A percentile compares a stretch with the other conserved stretches of the same genome.
Conservation (phyloP, 78 protist genomes). For the Dictyostelium purpureum region DNA sequence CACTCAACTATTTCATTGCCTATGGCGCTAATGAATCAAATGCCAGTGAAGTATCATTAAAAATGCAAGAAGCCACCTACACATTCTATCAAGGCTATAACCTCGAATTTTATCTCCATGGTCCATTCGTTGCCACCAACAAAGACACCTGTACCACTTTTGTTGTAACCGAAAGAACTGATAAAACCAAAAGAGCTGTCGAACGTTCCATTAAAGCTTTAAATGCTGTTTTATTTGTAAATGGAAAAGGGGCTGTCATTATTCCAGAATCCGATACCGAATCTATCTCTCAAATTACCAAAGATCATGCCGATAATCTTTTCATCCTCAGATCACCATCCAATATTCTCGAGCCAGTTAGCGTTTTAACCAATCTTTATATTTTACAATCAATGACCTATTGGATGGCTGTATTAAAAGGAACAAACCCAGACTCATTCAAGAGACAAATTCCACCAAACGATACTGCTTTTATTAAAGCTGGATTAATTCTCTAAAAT, state of each 20-base stretch:
- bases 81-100: neutral
- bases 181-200: neutral
- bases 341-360: conserved; percentile 27
- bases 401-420: neutral
- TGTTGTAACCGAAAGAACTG: neutral
- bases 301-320: too few relatives aligned
- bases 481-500: conserved; percentile 27
- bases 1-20: neutral
- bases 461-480: neutral
- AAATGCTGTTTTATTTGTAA: conserved; percentile 26
- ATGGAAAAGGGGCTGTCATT: neutral
- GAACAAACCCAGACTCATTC: conserved; percentile 43
- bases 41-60: conserved; percentile 33
- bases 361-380: conserved; percentile 10
- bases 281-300: neutral
- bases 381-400: conserved; percentile 57
- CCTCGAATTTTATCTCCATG: conserved; percentile 40
- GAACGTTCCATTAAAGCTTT: neutral
- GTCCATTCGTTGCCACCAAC: conserved; percentile 42
- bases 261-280: neutral
- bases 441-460: conserved; percentile 25
- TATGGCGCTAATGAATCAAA: conserved; percentile 32
- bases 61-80: conserved; percentile 49
- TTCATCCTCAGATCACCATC: neutral
- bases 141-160: neutral